Base-by-base conservation (phyloP, 2,329 filamentous ascomycete genomes). In the Diplocarpon rosae region DNA sequence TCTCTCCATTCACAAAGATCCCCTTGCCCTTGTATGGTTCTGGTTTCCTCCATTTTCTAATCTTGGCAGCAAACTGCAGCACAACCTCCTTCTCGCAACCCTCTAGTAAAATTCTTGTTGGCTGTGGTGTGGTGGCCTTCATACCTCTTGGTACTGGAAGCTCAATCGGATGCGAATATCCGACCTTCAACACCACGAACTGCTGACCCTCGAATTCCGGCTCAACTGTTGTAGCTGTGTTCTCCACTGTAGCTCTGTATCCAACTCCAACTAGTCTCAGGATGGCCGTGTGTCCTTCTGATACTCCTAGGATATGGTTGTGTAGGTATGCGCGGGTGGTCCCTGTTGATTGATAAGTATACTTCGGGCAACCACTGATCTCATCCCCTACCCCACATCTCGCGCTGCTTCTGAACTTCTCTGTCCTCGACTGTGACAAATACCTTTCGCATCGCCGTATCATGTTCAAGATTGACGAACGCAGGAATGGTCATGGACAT, bases 21-120 rank as follows among this genome's bases (percentile, higher is more conserved):
- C 92, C 92, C 78, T 98, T 96, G 55, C 92, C 92, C 78, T 98
- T 98, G 68, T 98, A 98, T 53, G 92, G 92, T 69, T 98, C 92
- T 27, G 92, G 92, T 53, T 76, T 76, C 62, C 92, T 81, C 90
- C 90, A 96, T 66, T 72, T 76, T 57, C 87, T 75, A 55, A 98
- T 93, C 56, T 81, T 72, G 0, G 92, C 92, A 14, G 92, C 92
- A 65, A 96, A 95, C 47, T 84, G 80, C 74, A 88, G 92, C 52
- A 98, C 79, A 39, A 81, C 75, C 66, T 93, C 82, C 62, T 87
- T 88, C 63, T 96, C 78, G 42, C 82, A 74, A 8, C 92, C 88
- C 69, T 98, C 88, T 32, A 98, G 69, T 56, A 98, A 68, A 55
- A 98, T 86, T 48, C 89, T 79, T 29, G 92, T 98, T 34, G 90